Conservation (phyloP, 129 eudicot genomes). For the Rutidosis leptorrhynchoides region DNA sequence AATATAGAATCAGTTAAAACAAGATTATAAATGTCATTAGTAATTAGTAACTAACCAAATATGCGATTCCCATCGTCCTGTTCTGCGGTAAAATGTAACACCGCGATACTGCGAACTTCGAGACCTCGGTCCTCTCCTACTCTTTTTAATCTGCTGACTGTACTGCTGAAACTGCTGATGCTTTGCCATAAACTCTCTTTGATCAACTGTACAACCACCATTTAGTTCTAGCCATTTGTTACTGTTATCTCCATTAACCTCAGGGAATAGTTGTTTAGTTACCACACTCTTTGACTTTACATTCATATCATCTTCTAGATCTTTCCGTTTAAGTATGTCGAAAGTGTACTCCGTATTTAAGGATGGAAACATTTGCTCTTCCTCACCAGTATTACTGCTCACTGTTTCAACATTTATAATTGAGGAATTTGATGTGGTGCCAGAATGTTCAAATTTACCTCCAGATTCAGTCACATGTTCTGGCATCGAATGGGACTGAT, state of each 20-base stretch:
- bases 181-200: not conserved
- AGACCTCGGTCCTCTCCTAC: slow-evolving; percentile 14
- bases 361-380: slow-evolving; percentile 23
- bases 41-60: slow-evolving; percentile 4
- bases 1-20: not conserved
- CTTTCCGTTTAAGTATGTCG: slow-evolving; percentile 26
- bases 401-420: slow-evolving; percentile 40
- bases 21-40: not conserved
- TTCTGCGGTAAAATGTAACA: slow-evolving; percentile 10
- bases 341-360: slow-evolving; percentile 25
- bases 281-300: slow-evolving; percentile 18
- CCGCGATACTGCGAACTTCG: slow-evolving; percentile 13
- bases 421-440: slow-evolving; percentile 52
- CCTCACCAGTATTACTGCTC: slow-evolving; percentile 40
- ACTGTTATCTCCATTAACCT: slow-evolving; percentile 19
- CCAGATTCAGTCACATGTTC: slow-evolving; percentile 35
- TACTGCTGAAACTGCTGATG: slow-evolving; percentile 9
- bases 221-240: slow-evolving; percentile 32
- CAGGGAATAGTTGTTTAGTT: slow-evolving; percentile 22
- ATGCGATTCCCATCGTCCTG: slow-evolving; percentile 16
- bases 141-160: not conserved
- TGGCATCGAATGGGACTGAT: slow-evolving; percentile 24
- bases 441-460: slow-evolving; percentile 46
- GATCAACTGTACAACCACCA: slow-evolving; percentile 3
- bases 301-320: slow-evolving; percentile 16